phyloP scores from a whole-genome alignment of 768 basidiomycete species.

The Cystobasidiopsis lactophilus region DNA sequence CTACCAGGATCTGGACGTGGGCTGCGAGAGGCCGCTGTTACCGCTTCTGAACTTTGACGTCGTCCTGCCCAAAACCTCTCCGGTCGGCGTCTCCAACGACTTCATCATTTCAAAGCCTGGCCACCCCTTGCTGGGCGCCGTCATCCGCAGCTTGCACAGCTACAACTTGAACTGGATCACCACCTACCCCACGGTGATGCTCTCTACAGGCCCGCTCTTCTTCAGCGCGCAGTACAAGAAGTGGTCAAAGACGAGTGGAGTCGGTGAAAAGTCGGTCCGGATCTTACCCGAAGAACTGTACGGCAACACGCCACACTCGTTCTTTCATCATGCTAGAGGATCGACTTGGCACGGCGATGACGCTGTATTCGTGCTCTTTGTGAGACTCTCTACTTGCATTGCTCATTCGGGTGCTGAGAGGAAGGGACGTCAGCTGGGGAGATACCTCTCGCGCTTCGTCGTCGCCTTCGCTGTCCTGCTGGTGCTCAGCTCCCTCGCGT shows the following conservation, averaged over 20 bases:
- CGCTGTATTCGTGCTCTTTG: constrained; percentile 82
- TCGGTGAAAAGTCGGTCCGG: constrained; percentile 43
- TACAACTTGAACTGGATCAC: constrained; percentile 86
- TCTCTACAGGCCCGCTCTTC: constrained; percentile 98
- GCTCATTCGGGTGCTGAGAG: too few species aligned
- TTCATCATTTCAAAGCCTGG: constrained; percentile 76
- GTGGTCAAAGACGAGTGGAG: constrained; percentile 28
- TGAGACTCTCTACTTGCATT: too few species aligned
- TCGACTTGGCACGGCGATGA: constrained; percentile 98
- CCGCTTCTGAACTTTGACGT: constrained; percentile 56
- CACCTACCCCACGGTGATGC: constrained; percentile 99
- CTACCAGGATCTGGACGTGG: constrained; percentile 91
- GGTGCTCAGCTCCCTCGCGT: too few species aligned
- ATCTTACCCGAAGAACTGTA: constrained; percentile 88
- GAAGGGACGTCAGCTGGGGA: too few species aligned
- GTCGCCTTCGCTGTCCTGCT: too few species aligned
- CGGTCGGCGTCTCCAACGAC: constrained; percentile 93
- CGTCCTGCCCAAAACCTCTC: constrained; percentile 85
- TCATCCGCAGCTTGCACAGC: constrained; percentile 67
- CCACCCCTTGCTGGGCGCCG: constrained; percentile 76
- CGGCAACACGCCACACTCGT: constrained; percentile 79
- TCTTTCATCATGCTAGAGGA: constrained; percentile 89
- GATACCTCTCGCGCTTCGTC: too few species aligned
- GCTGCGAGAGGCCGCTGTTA: constrained; percentile 67
- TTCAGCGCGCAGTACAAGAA: constrained; percentile 79